A percentile compares a stretch with the other conserved stretches of the same genome.
Conservation (phyloP, 257 asterid species). For the Ilex aquifolium region DNA sequence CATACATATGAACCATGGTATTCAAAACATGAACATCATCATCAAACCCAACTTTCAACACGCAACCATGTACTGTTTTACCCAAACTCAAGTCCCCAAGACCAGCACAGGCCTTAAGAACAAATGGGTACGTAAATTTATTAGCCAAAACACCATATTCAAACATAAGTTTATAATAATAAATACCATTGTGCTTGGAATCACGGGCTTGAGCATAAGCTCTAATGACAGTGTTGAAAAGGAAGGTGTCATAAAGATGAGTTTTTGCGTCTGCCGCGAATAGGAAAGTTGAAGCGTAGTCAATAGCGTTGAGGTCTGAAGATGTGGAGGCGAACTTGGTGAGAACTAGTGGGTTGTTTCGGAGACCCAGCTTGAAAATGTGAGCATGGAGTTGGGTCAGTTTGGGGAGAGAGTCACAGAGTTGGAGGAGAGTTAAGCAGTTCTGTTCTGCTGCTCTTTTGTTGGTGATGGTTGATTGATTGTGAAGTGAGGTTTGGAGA, state of each 20-base stretch:
- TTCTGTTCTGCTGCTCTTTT: conserved; percentile 59
- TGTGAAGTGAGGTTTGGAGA: neutral
- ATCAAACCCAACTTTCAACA: conserved; percentile 46
- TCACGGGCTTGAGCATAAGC: conserved; percentile 48
- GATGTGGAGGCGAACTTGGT: conserved; percentile 62
- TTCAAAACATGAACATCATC: conserved; percentile 49
- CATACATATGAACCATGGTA: conserved; percentile 61
- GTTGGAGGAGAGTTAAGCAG: conserved; percentile 56
- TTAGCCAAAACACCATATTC: conserved; percentile 40
- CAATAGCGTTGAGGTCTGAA: conserved; percentile 40
- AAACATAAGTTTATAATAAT: conserved; percentile 42
- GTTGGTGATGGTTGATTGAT: conserved; percentile 2
- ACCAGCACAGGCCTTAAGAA: conserved; percentile 82
- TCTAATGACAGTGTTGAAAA: conserved; percentile 63
- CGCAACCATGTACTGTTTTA: conserved; percentile 46
- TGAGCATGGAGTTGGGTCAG: conserved; percentile 56
- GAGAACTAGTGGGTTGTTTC: conserved; percentile 53
- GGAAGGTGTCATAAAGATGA: conserved; percentile 55
- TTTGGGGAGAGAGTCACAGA: conserved; percentile 50
- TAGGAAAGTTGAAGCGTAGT: conserved; percentile 52
- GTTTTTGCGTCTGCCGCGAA: conserved; percentile 42
- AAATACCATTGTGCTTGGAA: conserved; percentile 32
- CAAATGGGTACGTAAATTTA: conserved; percentile 70
- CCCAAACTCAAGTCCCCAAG: conserved; percentile 45
- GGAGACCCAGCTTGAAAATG: conserved; percentile 58